Evolutionary conservation across 1,284 basidiomycete species (phyloP).

Genomic region (Agroathelia rolfsii): DNA sequence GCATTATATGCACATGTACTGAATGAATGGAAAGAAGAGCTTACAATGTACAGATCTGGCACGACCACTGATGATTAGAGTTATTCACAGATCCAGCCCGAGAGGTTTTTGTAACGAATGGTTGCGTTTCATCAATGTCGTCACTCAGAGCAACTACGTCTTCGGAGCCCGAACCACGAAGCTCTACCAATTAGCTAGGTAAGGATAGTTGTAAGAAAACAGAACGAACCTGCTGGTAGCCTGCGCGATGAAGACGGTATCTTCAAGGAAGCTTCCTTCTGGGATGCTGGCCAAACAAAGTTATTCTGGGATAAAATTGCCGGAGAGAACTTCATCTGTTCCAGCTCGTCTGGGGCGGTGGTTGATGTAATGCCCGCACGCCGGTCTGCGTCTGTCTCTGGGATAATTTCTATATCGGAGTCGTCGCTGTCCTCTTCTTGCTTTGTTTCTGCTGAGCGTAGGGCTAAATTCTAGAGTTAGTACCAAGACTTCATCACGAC

Average conservation of each 20-base stretch:
- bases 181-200: too few relatives aligned
- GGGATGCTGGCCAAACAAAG: too few relatives aligned
- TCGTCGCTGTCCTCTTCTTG: constrained; percentile 25
- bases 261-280: too few relatives aligned
- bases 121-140: too few relatives aligned
- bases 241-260: too few relatives aligned
- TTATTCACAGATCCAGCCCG: too few relatives aligned
- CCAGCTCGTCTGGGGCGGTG: constrained; percentile 26
- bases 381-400: constrained; percentile 50
- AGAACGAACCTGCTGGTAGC: too few relatives aligned
- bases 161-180: too few relatives aligned
- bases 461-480: constrained; percentile 16
- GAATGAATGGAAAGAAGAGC: constrained; percentile 14
- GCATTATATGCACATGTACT: constrained; percentile 4
- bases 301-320: constrained; percentile 33
- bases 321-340: constrained; percentile 29
- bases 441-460: constrained; percentile 15
- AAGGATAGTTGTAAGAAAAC: too few relatives aligned
- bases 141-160: too few relatives aligned
- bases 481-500: constrained; percentile 10
- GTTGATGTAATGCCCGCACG: too few relatives aligned
- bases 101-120: too few relatives aligned
- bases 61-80: constrained; percentile 28
- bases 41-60: constrained; percentile 46
- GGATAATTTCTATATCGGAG: constrained; percentile 22